Percentiles rank a stretch among this genome's conserved stretches.
Evolutionary conservation across 495 filamentous ascomycete species (phyloP).

Genomic region (Ascodesmis nigricans): DNA sequence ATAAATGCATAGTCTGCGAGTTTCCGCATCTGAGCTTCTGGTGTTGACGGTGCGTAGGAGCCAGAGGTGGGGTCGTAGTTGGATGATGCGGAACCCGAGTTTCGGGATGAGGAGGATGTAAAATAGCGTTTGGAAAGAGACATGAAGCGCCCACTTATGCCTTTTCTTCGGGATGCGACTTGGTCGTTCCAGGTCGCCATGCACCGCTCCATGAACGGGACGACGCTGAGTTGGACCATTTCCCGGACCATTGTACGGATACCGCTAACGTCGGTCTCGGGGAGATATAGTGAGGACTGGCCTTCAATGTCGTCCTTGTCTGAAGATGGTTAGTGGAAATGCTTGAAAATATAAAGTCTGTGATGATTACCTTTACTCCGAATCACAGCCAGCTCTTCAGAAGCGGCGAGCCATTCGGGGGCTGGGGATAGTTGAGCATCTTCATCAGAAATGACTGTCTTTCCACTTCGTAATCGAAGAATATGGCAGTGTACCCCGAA

Average conservation of each 20-base stretch:
- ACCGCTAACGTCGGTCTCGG: conserved; percentile 74
- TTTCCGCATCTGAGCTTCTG: conserved; percentile 80
- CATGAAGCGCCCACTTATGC: conserved; percentile 72
- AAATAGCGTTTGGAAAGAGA: conserved; percentile 76
- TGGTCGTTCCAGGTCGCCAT: conserved; percentile 91
- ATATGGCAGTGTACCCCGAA: conserved; percentile 92
- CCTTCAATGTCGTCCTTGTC: conserved; percentile 25
- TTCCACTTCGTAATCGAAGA: conserved; percentile 51
- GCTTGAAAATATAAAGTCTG: neutral
- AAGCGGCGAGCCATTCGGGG: conserved; percentile 72
- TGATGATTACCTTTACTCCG: conserved; percentile 32
- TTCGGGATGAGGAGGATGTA: conserved; percentile 29
- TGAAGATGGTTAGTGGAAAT: conserved; percentile 13
- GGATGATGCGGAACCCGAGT: conserved; percentile 26
- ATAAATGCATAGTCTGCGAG: conserved; percentile 90
- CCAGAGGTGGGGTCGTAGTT: conserved; percentile 62
- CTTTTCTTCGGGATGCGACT: conserved; percentile 70
- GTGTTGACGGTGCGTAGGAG: conserved; percentile 61
- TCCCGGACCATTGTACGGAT: conserved; percentile 76
- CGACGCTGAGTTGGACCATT: conserved; percentile 73
- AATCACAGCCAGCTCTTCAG: conserved; percentile 59
- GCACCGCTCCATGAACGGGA: conserved; percentile 86
- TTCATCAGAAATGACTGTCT: conserved; percentile 77
- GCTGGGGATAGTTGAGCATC: conserved; percentile 61
- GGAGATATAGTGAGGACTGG: conserved; percentile 48